Conservation (phyloP, 345 rosid genomes). For the Bretschneidera sinensis region DNA sequence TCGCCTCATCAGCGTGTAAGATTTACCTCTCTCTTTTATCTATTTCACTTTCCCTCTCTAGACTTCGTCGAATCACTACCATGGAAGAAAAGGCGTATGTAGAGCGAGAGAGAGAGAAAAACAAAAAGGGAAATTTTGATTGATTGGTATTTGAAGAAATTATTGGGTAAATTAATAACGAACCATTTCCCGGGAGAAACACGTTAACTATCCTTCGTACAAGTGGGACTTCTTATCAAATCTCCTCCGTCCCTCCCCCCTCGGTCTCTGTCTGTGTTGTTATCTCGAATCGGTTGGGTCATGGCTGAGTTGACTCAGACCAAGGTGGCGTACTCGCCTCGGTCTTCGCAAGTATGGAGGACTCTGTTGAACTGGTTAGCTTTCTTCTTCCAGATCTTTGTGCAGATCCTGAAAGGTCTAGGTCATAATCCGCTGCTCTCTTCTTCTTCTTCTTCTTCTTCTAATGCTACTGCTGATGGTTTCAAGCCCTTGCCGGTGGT, state of each 20-base stretch:
- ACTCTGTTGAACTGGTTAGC: conserved; percentile 72
- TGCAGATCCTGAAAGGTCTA: conserved; percentile 58
- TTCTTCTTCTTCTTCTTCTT: conserved; percentile 39
- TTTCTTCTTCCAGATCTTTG: conserved; percentile 81
- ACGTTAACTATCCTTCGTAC: neutral
- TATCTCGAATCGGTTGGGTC: conserved; percentile 1
- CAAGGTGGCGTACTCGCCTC: conserved; percentile 68
- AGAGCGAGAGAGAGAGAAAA: too few relatives aligned
- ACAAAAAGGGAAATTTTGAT: too few relatives aligned
- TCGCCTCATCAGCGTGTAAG: too few relatives aligned
- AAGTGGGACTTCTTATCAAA: neutral
- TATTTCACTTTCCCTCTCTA: too few relatives aligned
- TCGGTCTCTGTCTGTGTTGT: too few relatives aligned
- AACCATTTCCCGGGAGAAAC: neutral
- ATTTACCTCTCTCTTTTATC: too few relatives aligned
- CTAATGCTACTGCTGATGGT: conserved; percentile 40
- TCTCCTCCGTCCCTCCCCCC: neutral
- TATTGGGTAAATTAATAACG: neutral
- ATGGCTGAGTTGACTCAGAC: conserved; percentile 97
- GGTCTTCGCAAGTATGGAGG: conserved; percentile 60
- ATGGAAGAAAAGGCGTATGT: too few relatives aligned
- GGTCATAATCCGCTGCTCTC: conserved; percentile 69
- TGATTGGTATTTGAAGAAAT: too few relatives aligned
- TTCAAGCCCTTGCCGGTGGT: conserved; percentile 72
- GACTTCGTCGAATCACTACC: too few relatives aligned